Percentiles rank a stretch among this genome's conserved stretches.
phyloP scores from a whole-genome alignment of 495 filamentous ascomycete species.

The Saxophila tyrrhenica region DNA sequence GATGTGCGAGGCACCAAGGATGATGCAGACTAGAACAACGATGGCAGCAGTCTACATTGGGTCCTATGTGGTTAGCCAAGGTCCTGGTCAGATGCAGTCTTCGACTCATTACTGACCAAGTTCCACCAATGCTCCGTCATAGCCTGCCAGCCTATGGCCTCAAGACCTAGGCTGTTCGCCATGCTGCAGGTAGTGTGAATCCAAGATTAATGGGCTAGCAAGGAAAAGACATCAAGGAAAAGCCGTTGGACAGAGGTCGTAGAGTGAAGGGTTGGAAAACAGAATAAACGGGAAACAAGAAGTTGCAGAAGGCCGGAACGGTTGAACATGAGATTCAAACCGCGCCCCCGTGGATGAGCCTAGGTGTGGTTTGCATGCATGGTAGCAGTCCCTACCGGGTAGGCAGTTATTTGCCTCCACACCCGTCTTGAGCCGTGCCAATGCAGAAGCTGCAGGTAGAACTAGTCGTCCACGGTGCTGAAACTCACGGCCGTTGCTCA shows the following conservation, averaged over 20 bases:
- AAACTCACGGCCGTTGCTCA: no score
- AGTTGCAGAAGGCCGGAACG: no score
- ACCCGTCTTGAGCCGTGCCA: no score
- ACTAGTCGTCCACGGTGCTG: no score
- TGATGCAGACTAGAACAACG: not conserved
- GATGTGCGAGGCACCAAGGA: constrained; percentile 2
- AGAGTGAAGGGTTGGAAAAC: no score
- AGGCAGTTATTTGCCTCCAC: no score
- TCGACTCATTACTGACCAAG: not conserved
- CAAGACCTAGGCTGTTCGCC: constrained; percentile 14
- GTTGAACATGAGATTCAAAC: no score
- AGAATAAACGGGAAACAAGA: no score
- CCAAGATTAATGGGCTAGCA: not conserved
- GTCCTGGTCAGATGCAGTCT: not conserved
- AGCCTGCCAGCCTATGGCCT: constrained; percentile 21
- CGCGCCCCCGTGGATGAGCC: no score
- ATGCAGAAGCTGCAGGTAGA: no score
- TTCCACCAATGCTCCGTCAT: constrained; percentile 17
- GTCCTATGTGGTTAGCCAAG: not conserved
- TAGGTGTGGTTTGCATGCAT: no score
- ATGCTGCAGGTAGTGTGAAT: not conserved
- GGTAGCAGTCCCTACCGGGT: no score
- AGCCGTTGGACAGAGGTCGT: not conserved
- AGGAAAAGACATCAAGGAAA: not conserved
- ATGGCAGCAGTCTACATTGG: not conserved